These are phyloP conservation scores for Amylocarpus encephaloides DNA, from an alignment of 2,329 filamentous ascomycete genomes.

Conservation along the genomic window DNA sequence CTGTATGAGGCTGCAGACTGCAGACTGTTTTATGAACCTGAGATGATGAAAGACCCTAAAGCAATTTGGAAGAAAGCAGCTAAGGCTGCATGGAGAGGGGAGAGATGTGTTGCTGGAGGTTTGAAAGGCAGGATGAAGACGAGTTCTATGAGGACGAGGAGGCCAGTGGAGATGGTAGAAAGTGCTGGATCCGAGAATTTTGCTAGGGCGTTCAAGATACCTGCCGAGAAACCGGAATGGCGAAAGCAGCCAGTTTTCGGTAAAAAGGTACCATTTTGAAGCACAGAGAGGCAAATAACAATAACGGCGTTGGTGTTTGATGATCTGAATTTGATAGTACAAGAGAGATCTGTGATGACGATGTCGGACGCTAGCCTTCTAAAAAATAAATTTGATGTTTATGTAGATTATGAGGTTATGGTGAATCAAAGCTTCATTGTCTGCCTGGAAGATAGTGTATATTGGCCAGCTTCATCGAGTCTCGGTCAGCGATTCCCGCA, in stretches of 20 bases:
- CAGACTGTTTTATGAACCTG: constrained; percentile 51
- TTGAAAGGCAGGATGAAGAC: constrained; percentile 10
- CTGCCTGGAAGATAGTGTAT: too few relatives aligned
- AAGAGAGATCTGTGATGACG: too few relatives aligned
- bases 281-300: neutral
- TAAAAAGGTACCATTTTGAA: constrained; percentile 12
- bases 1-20: constrained; percentile 55
- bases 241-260: constrained; percentile 6
- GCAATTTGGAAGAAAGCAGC: constrained; percentile 44
- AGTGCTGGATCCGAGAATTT: constrained; percentile 8
- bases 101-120: constrained; percentile 29
- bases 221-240: neutral
- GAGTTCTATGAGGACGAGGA: constrained; percentile 10
- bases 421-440: too few relatives aligned
- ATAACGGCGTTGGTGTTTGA: too few relatives aligned
- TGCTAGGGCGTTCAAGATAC: neutral
- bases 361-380: too few relatives aligned
- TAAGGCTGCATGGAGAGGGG: constrained; percentile 35
- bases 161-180: constrained; percentile 12
- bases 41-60: constrained; percentile 43
- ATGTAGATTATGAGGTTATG: too few relatives aligned
- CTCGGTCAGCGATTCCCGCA: too few relatives aligned
- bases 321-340: too few relatives aligned
- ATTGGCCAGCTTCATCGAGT: too few relatives aligned
- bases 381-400: too few relatives aligned